Evolutionary conservation across 305 asterid genomes (phyloP).

Genomic region (Fraxinus dipetala): DNA sequence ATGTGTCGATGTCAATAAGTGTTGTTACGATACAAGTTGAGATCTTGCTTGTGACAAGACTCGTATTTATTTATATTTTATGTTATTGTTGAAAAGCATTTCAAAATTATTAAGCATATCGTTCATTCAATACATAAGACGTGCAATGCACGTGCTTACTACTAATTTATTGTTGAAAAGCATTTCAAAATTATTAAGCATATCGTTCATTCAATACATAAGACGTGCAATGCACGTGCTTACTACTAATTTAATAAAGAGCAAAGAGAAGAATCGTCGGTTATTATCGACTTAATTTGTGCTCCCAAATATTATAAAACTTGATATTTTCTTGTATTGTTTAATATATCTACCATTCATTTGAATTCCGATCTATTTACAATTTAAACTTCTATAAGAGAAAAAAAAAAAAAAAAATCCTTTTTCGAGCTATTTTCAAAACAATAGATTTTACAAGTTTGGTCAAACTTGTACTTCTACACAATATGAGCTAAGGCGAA

Average conservation of each 20-base stretch:
- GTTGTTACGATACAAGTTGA: too few relatives aligned
- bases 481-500: too few relatives aligned
- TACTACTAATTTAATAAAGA: neutral
- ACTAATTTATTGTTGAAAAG: too few relatives aligned
- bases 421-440: too few relatives aligned
- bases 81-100: too few relatives aligned
- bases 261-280: neutral
- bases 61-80: too few relatives aligned
- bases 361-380: neutral
- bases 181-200: too few relatives aligned
- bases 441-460: neutral
- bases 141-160: neutral
- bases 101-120: too few relatives aligned
- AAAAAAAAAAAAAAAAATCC: neutral
- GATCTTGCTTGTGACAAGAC: too few relatives aligned
- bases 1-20: too few relatives aligned
- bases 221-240: neutral
- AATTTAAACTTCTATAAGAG: too few relatives aligned
- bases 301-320: neutral
- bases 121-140: too few relatives aligned
- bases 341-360: neutral
- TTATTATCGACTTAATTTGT: neutral
- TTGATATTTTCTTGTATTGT: neutral
- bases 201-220: neutral
- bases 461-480: neutral